Base-by-base conservation (phyloP, 257 asterid genomes). In the Galeopsis tetrahit region DNA sequence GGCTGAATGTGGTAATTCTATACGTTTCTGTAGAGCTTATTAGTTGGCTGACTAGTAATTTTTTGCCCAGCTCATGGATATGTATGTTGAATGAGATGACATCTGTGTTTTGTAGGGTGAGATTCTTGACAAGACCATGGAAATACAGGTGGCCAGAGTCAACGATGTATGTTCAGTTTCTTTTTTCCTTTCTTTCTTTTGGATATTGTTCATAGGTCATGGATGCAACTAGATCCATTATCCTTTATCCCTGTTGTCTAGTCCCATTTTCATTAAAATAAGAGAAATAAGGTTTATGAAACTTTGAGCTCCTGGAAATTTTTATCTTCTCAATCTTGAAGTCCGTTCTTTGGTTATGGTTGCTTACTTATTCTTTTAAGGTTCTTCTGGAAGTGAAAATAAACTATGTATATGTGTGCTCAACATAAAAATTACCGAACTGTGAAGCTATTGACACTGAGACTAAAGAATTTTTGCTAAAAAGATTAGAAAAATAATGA, bases 61-160 rank as follows among this genome's bases (percentile, higher is more conserved):
- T 69, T 69, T 76, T 21, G 56, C 43, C 44, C 65, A 21, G 32
- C 62, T 34, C 43, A 53, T 76, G 49, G 66, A 48, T 66, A 49
- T 66, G 40, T 69, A 42, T 66, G 34, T 66, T 43, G n/a, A 53
- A 51, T 39, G 46, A 81, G 53, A 55, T 59, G 48, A 43, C 21
- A 42, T 63, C 44, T 74, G 70, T 72, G 66, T 60, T 69, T 82
- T 87, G 75, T 76, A 95, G 99, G 98, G 99, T 75, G 98, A 83
- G 72, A 85, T 95, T 80, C 99, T 95, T 79, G 99, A 92, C 93
- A 95, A 95, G 85, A 87, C 99, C 77, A 84, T 77, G 88, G 99
- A 95, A 78, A 66, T 90, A 61, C 99, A 95, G 81, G 83, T 82
- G 34, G 96, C 93, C 67, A 88, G 96, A 85, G 98, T 92, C 73